Conservation (phyloP, 306 rosid species). For the Astragalus glycyphyllos region DNA sequence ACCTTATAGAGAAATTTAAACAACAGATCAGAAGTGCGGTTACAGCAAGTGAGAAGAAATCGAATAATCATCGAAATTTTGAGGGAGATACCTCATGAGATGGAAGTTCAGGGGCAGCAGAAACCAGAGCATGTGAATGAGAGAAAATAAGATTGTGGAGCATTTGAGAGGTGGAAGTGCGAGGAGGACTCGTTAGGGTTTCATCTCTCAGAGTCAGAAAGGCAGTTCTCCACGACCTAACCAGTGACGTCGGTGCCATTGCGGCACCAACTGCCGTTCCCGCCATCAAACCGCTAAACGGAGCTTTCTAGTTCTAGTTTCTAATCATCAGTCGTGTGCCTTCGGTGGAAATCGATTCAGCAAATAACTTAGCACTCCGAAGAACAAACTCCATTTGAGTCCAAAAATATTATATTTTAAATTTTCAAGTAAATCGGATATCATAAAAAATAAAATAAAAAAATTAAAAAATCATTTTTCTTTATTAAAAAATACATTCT, state of each 20-base stretch:
- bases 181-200: conserved; percentile 61
- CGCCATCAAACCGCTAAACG: conserved; percentile 43
- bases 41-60: neutral
- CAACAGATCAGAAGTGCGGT: neutral
- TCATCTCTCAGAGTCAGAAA: conserved; percentile 84
- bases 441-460: too few relatives aligned
- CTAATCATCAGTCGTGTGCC: conserved; percentile 22
- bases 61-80: neutral
- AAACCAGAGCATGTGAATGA: conserved; percentile 55
- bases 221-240: conserved; percentile 78
- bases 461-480: too few relatives aligned
- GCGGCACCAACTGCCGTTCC: conserved; percentile 40
- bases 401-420: too few relatives aligned
- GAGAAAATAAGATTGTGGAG: conserved; percentile 70
- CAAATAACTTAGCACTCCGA: neutral
- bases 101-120: conserved; percentile 73
- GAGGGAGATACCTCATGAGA: conserved; percentile 62
- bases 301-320: conserved; percentile 12
- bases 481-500: too few relatives aligned
- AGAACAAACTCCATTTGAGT: neutral
- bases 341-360: conserved; percentile 14
- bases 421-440: too few relatives aligned
- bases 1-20: conserved; percentile 47
- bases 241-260: conserved; percentile 45
- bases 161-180: conserved; percentile 51